Percentiles rank a stretch among this genome's conserved stretches.
Conservation (phyloP, 768 basidiomycete species). For the Hysterangium stoloniferum region DNA sequence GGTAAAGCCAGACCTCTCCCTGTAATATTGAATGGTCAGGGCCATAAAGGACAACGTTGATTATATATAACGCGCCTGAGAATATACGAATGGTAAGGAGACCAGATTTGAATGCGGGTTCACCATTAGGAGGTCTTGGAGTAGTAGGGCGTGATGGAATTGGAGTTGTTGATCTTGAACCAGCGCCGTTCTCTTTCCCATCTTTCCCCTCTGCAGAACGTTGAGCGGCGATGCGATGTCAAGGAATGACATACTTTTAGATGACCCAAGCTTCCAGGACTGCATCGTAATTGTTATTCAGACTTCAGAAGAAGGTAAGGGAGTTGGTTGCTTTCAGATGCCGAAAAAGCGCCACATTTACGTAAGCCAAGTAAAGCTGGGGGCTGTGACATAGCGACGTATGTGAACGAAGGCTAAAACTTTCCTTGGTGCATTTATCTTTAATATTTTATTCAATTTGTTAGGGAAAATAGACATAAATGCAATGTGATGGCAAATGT, state of each 20-base stretch:
- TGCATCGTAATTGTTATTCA: no score
- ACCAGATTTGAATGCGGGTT: slow-evolving; percentile 33
- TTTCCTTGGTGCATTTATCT: no score
- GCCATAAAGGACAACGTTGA: slow-evolving; percentile 15
- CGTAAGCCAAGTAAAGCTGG: no score
- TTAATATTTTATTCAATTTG: no score
- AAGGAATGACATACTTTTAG: slow-evolving; percentile 10
- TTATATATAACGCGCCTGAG: slow-evolving; percentile 50
- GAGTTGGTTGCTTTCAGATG: no score
- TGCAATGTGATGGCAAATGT: no score
- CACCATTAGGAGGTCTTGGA: slow-evolving; percentile 37
- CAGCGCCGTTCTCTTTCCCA: slow-evolving; percentile 56
- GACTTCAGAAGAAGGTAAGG: no score
- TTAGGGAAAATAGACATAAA: no score
- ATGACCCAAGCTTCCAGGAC: slow-evolving; percentile 50
- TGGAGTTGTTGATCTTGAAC: slow-evolving; percentile 74
- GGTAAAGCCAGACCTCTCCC: slow-evolving; percentile 80
- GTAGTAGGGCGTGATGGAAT: slow-evolving; percentile 78
- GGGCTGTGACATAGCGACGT: no score
- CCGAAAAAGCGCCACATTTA: no score
- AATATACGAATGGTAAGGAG: slow-evolving; percentile 95
- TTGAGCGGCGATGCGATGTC: not conserved
- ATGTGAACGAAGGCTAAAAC: no score
- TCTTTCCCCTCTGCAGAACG: slow-evolving; percentile 39
- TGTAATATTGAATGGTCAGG: slow-evolving; percentile 28